A percentile compares a stretch with the other conserved stretches of the same genome.
Evolutionary conservation across 2,329 filamentous ascomycete genomes (phyloP).

Genomic region (Macrophomina tecta): DNA sequence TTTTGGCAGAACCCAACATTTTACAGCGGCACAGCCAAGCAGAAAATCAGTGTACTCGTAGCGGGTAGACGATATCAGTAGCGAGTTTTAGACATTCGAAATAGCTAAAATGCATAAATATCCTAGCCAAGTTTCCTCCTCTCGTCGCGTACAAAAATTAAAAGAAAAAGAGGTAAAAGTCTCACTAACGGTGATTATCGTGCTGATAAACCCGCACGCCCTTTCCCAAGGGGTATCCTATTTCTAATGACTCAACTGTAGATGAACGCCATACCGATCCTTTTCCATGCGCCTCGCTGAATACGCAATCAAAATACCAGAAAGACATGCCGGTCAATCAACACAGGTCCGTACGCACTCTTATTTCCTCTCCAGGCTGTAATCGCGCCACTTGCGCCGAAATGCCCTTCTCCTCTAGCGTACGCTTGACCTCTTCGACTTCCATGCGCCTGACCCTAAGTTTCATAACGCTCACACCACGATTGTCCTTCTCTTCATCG

Average conservation of each 20-base stretch:
- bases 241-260: background rate
- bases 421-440: constrained; percentile 53
- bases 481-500: constrained; percentile 64
- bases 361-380: constrained; percentile 14
- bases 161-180: no score
- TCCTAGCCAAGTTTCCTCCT: no score
- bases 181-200: no score
- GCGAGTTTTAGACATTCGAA: no score
- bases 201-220: background rate
- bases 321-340: background rate
- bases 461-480: constrained; percentile 59
- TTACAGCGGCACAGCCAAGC: no score
- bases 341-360: background rate
- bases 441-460: constrained; percentile 56
- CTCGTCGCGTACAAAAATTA: no score
- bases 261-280: background rate
- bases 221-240: background rate
- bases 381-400: constrained; percentile 18
- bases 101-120: no score
- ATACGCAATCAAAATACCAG: background rate
- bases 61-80: no score
- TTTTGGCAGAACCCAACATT: no score
- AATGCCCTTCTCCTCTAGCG: constrained; percentile 35
- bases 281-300: constrained; percentile 3
- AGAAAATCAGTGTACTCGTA: no score